Evolutionary conservation across 73 alveolate genomes (phyloP).

Genomic region (Blepharisma japonicum): DNA sequence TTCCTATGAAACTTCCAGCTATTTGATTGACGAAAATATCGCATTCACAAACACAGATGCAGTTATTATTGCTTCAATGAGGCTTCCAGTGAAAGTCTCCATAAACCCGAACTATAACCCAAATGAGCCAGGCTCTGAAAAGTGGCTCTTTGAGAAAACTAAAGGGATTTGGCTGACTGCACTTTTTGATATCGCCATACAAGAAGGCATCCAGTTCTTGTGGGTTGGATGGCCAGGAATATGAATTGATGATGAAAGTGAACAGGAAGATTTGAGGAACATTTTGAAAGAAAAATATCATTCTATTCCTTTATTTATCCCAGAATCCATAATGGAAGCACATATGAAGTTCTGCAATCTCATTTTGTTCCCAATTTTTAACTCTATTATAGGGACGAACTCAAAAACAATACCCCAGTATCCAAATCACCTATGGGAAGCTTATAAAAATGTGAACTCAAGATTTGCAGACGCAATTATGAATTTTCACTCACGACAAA

Average conservation of each 20-base stretch:
- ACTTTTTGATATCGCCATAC: neutral
- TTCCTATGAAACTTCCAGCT: neutral
- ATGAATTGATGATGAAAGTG: neutral
- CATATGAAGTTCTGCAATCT: neutral
- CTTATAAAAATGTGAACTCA: conserved; percentile 5
- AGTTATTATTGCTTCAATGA: conserved; percentile 22
- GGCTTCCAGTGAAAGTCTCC: neutral
- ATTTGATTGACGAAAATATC: neutral
- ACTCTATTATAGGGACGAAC: neutral
- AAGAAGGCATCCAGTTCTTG: neutral
- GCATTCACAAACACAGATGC: neutral
- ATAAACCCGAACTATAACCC: neutral
- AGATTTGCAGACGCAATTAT: conserved; percentile 25
- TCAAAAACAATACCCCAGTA: neutral
- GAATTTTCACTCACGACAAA: conserved; percentile 22
- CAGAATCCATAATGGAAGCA: neutral
- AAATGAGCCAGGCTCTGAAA: no score
- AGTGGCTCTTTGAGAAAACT: conserved; percentile 21
- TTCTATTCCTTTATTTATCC: neutral
- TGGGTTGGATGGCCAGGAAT: conserved; percentile 19
- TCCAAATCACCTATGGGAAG: conserved; percentile 22
- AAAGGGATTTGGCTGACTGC: conserved; percentile 22
- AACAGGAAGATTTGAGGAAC: neutral
- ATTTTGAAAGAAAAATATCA: neutral
- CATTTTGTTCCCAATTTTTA: neutral